phyloP scores from a whole-genome alignment of 2,329 filamentous ascomycete genomes.

The Colletotrichum aenigma region DNA sequence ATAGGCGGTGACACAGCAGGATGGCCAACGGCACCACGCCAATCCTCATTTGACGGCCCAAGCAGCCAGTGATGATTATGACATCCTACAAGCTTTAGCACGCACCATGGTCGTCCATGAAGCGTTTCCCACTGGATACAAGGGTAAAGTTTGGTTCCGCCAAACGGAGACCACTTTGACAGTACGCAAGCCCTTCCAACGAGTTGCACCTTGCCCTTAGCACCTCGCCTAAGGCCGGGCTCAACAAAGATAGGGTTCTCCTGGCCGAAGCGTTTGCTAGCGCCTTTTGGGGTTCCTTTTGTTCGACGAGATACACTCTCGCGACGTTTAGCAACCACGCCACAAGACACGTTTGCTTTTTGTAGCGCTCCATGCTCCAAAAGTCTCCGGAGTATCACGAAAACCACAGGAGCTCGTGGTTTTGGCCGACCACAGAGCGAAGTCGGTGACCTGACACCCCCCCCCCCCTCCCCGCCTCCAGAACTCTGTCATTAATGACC shows the following conservation, averaged over 20 bases:
- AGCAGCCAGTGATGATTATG: background rate
- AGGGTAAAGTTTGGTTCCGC: slow-evolving; percentile 2
- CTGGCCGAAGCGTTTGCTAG: background rate
- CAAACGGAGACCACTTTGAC: background rate
- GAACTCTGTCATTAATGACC: slow-evolving; percentile 16
- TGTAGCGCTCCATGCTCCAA: background rate
- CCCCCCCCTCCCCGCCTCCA: background rate
- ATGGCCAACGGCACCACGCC: background rate
- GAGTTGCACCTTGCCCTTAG: background rate
- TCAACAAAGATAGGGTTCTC: background rate
- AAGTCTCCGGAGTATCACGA: slow-evolving; percentile 2
- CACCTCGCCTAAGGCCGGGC: background rate
- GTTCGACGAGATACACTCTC: background rate
- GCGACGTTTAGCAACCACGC: background rate
- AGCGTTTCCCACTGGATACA: background rate
- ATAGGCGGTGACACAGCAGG: background rate
- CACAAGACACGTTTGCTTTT: background rate
- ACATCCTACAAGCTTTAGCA: background rate
- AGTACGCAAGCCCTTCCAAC: background rate
- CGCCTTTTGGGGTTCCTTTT: background rate
- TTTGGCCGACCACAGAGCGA: background rate
- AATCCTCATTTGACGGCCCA: background rate
- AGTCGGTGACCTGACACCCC: background rate
- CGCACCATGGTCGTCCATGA: background rate
- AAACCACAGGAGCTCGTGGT: background rate